Evolutionary conservation across 1,284 basidiomycete genomes (phyloP).

Genomic region (Ustilago esculenta): DNA sequence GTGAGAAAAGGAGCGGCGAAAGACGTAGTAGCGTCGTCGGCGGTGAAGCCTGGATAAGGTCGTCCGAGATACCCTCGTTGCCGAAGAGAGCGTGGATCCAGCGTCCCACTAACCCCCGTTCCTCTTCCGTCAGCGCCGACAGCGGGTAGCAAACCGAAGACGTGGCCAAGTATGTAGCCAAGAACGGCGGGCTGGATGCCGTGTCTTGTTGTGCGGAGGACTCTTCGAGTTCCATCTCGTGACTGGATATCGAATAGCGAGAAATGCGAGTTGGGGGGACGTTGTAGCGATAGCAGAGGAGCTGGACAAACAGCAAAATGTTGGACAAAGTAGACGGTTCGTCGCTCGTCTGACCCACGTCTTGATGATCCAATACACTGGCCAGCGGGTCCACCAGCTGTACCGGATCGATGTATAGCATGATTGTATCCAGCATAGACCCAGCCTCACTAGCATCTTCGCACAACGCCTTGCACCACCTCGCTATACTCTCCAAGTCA

Average conservation of each 20-base stretch:
- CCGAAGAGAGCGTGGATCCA: slow-evolving; percentile 68
- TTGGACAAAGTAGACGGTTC: slow-evolving; percentile 45
- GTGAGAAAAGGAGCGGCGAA: slow-evolving; percentile 70
- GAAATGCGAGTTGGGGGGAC: slow-evolving; percentile 7
- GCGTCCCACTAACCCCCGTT: slow-evolving; percentile 61
- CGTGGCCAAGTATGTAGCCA: slow-evolving; percentile 50
- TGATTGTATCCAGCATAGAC: slow-evolving; percentile 35
- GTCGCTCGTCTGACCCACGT: slow-evolving; percentile 47
- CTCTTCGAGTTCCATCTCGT: slow-evolving; percentile 2
- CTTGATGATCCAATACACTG: slow-evolving; percentile 31
- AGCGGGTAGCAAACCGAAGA: slow-evolving; percentile 61
- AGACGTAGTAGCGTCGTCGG: slow-evolving; percentile 69
- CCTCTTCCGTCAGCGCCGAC: slow-evolving; percentile 59
- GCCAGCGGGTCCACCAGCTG: slow-evolving; percentile 36
- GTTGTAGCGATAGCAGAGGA: slow-evolving; percentile 31
- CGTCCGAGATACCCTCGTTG: slow-evolving; percentile 68
- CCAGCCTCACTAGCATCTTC: slow-evolving; percentile 13
- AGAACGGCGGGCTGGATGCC: slow-evolving; percentile 18
- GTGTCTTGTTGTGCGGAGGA: not conserved
- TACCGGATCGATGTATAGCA: slow-evolving; percentile 45
- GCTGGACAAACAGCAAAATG: slow-evolving; percentile 48
- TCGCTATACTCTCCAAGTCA: slow-evolving; percentile 45
- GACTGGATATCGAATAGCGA: not conserved
- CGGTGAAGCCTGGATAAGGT: slow-evolving; percentile 68
- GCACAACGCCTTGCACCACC: slow-evolving; percentile 39